Percentiles rank a stretch among this genome's conserved stretches.
Conservation (phyloP, 495 filamentous ascomycete genomes). For the Aspergillus conjunctus region DNA sequence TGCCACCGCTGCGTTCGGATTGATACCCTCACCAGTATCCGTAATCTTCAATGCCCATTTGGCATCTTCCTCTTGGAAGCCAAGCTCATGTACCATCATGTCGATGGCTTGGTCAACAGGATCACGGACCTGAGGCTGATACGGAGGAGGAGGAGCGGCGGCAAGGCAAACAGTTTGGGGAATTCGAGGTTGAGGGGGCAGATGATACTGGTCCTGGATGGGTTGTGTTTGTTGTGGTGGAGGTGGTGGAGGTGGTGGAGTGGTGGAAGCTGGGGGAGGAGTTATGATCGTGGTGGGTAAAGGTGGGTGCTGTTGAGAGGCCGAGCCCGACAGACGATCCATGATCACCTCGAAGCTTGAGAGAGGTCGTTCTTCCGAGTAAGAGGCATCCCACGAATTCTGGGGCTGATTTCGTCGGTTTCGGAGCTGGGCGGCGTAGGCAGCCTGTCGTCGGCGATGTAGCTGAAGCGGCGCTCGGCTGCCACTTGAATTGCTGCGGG, state of each 20-base stretch:
- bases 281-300: slow-evolving; percentile 14
- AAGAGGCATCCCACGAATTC: slow-evolving; percentile 36
- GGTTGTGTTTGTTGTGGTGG: not conserved
- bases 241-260: slow-evolving; percentile 12
- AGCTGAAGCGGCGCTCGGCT: slow-evolving; percentile 15
- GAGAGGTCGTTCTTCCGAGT: slow-evolving; percentile 49
- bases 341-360: slow-evolving; percentile 47
- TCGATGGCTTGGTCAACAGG: slow-evolving; percentile 54
- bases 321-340: slow-evolving; percentile 32
- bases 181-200: not conserved
- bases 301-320: slow-evolving; percentile 16
- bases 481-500: slow-evolving; percentile 5
- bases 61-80: slow-evolving; percentile 49
- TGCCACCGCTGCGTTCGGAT: slow-evolving; percentile 47
- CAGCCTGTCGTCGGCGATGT: slow-evolving; percentile 41
- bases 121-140: slow-evolving; percentile 49
- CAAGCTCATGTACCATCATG: slow-evolving; percentile 50
- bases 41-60: slow-evolving; percentile 57
- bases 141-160: slow-evolving; percentile 17
- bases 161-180: not conserved
- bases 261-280: slow-evolving; percentile 14
- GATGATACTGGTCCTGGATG: slow-evolving; percentile 8
- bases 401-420: slow-evolving; percentile 33
- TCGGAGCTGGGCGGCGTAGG: slow-evolving; percentile 45
- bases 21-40: slow-evolving; percentile 53